A percentile compares a stretch with the other conserved stretches of the same genome.
These are phyloP conservation scores for Elsinoe fawcettii DNA, from an alignment of 2,329 filamentous ascomycete species.

Conservation along the genomic window DNA sequence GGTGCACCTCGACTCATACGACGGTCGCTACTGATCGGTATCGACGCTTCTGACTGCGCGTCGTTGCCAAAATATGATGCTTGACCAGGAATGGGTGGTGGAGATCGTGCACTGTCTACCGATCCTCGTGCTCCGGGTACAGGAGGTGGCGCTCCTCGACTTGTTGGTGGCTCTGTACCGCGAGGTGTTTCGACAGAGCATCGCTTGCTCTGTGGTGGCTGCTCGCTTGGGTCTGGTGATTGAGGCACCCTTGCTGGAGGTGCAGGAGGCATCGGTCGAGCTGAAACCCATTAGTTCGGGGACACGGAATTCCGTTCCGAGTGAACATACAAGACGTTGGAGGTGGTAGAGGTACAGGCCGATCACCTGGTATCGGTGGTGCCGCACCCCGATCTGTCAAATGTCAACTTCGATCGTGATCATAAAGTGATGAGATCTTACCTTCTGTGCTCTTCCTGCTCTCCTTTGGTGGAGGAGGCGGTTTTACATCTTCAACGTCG, in stretches of 20 bases:
- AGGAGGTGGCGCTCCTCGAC: conserved; percentile 28
- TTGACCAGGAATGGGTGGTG: conserved; percentile 29
- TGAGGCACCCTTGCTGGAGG: conserved; percentile 42
- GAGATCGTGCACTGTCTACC: conserved; percentile 19
- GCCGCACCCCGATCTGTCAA: conserved; percentile 20
- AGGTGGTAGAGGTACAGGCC: conserved; percentile 38
- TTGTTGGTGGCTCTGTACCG: conserved; percentile 21
- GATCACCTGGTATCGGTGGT: conserved; percentile 31
- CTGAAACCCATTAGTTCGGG: conserved; percentile 34
- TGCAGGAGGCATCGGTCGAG: conserved; percentile 54
- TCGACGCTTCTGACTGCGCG: conserved; percentile 26
- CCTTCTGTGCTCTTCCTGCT: conserved; percentile 36
- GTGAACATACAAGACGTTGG: conserved; percentile 32
- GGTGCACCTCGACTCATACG: conserved; percentile 31
- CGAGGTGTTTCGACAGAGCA: conserved; percentile 33
- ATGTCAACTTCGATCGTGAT: conserved; percentile 18
- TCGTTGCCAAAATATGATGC: conserved; percentile 37
- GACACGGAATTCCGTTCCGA: neutral
- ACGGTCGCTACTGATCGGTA: conserved; percentile 27
- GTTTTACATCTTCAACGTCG: conserved; percentile 47
- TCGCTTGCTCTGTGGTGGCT: conserved; percentile 31
- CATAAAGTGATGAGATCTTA: conserved; percentile 30
- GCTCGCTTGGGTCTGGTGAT: conserved; percentile 48
- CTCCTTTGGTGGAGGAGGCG: conserved; percentile 37
- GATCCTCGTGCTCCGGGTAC: conserved; percentile 24